Evolutionary conservation across 768 basidiomycete species (phyloP), one percentile per base, ranked within the genome.

Genomic region (Zangia roseola): DNA sequence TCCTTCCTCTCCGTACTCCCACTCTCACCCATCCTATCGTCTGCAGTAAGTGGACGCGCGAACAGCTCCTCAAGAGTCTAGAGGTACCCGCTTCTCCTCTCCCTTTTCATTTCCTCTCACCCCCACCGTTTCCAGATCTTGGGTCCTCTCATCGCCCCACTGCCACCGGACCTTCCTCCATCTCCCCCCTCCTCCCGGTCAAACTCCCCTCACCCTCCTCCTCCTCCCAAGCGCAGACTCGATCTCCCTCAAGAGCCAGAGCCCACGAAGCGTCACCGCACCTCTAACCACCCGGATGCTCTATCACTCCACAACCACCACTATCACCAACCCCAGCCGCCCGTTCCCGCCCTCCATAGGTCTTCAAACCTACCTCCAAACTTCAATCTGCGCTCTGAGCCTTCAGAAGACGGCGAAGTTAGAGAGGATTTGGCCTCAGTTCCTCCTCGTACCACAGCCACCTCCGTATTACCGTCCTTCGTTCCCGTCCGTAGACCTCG

Each of bases 401-500:
- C 74, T 4, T 60, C 69, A 30, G 77, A 77, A 51, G 77, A 76
- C 49, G 76, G 77, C 31, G 76, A 76, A 53, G 68, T 78, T 9
- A 69, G 65, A 48, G 77, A 77, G 48, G 77, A 76, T 8, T 33
- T 61, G 16, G 53, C 43, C 12, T 46, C 58, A 38, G 16, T 64
- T 37, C 38, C 57, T n/a, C 28, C 56, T 45, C 61, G 53, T 28
- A 50, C 60, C 40, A 50, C 63, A 40, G 63, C 62, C 34, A 63
- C 58, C 59, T 59, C 66, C 51, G 68, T 59, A 58, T 57, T 67
- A 63, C 67, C 62, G 13, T 58, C 57, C 25, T 61, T 57, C 54
- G 77, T 83, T 17, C 86, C 86, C 50, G 77, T 87, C 50, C 79
- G 83, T 41, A 76, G 85, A 12, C 85, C 86, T 7, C 81, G 82